Evolutionary conservation across 805 yeast genomes (phyloP), one percentile per base, ranked within the genome.

Genomic region (Debaryomyces tyrocola): DNA sequence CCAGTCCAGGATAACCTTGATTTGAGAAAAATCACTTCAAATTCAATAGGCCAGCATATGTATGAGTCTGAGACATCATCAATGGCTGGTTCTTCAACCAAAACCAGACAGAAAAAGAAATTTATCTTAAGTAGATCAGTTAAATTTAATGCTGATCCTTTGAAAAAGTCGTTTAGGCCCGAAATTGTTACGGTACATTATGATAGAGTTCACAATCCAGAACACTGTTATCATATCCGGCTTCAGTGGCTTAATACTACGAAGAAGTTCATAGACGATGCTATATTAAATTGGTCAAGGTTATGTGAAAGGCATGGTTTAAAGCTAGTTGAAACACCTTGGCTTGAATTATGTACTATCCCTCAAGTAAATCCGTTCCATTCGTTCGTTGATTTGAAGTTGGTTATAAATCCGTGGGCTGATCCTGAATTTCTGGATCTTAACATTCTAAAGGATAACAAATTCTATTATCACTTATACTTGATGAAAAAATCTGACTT

Each of bases 171-270:
- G 0, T 83, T 82, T 63, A 80, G 90, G 46, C 85, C 86, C 0
- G 99, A 94, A 55, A 64, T 83, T 2, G 73, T 90, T 38, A 82
- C 83, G 5, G 90, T 94, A 1, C 97, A 92, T 65, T 88, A 89
- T 58, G 99, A 94, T 61, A 77, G 84, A 37, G 91, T 91, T 3
- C 97, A 90, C 62, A 92, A 91, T 59, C 97, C 97, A 0, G 92
- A 87, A 54, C 96, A 91, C 57, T 91, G 97, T 60, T 94, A 84
- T 69, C 98, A 92, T 59, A 78, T 94, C 28, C 74, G 96, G 40
- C 64, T 92, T 11, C 97, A 94, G 61, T 94, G 99, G 99, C 69
- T 92, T 28, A 89, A 87, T 49, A 83, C 96, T 0, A 90, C 98
- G 0, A 86, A 96, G 2, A 87, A 87, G 59, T 67, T 68, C 44